A percentile compares a stretch with the other conserved stretches of the same genome.
Conservation (phyloP, 306 rosid species). For the Potentilla sterilis region DNA sequence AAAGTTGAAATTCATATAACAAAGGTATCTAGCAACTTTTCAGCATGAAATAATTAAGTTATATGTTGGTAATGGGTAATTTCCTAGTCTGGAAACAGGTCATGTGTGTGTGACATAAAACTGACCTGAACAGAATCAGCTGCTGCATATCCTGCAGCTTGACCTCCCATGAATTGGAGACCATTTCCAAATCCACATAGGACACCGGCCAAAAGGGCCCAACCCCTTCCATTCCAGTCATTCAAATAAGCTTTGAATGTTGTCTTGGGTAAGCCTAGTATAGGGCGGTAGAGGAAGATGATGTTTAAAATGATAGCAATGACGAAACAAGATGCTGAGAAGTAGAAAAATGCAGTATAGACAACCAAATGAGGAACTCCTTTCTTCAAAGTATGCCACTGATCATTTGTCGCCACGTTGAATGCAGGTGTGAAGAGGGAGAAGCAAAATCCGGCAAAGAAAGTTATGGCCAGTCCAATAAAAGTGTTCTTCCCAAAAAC, state of each 20-base stretch:
- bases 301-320: constrained; percentile 65
- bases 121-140: constrained; percentile 97
- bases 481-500: constrained; percentile 72
- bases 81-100: background rate
- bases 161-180: constrained; percentile 95
- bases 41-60: too few relatives aligned
- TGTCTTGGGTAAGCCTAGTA: constrained; percentile 69
- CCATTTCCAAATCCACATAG: constrained; percentile 95
- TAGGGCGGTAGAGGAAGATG: constrained; percentile 71
- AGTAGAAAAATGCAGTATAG: constrained; percentile 83
- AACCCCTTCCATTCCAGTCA: constrained; percentile 87
- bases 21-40: background rate
- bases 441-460: constrained; percentile 81
- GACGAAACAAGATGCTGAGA: constrained; percentile 71
- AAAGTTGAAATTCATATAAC: background rate
- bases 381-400: constrained; percentile 64
- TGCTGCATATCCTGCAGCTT: constrained; percentile 99
- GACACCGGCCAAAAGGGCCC: constrained; percentile 89
- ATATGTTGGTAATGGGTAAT: background rate
- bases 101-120: constrained; percentile 8
- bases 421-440: constrained; percentile 92
- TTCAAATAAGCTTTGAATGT: constrained; percentile 64
- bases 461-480: constrained; percentile 63
- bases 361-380: constrained; percentile 84
- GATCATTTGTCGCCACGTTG: constrained; percentile 93